Base-by-base conservation (phyloP, 805 yeast species). In the Saccharomycopsis schoenii region DNA sequence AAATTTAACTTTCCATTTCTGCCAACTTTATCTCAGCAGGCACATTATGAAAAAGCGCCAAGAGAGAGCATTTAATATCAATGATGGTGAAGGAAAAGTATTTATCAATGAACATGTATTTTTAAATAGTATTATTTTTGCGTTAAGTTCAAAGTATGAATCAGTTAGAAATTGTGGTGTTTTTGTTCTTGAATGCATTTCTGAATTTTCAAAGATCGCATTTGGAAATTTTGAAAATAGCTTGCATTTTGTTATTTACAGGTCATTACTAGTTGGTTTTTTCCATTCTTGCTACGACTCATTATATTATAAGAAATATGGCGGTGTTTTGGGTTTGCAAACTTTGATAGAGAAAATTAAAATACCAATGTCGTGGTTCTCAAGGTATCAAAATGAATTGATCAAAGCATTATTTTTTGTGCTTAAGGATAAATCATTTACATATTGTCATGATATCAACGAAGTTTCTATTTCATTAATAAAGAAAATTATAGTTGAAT, bases 261-360 rank as follows among this genome's bases (percentile, higher is more conserved):
- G 94, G 61, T 79, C 86, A 9, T 76, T 93, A 77, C 83, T 89
- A 66, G 84, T 89, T 58, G 86, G 85, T 58, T 86, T 96, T 68
- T 84, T 96, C 52, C 99, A 94, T 69, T 82, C 89, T 57, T 92
- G 98, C 73, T 94, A 88, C 69, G 94, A 89, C 63, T 97, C 89
- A 70, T 86, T 84, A 41, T 93, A 88, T 73, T 88, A 88, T 70
- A 80, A 84, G 37, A 94, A 94, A 66, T 77, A 89, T 11, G 97
- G 97, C 5, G 97, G 98, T 41, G 84, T 93, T 50, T 69, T 88
- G 25, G 98, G 98, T 34, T 76, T 94, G 56, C 78, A 83, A 66
- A 83, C 90, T 1, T 77, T 93, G 75, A 78, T 90, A 43, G 80
- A 81, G 55, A 94, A 86, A 54, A 73, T 88, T 37, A 79, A 74